Conservation (phyloP, 371 early-diverging fungal genomes). For the Mortierella sp. region DNA sequence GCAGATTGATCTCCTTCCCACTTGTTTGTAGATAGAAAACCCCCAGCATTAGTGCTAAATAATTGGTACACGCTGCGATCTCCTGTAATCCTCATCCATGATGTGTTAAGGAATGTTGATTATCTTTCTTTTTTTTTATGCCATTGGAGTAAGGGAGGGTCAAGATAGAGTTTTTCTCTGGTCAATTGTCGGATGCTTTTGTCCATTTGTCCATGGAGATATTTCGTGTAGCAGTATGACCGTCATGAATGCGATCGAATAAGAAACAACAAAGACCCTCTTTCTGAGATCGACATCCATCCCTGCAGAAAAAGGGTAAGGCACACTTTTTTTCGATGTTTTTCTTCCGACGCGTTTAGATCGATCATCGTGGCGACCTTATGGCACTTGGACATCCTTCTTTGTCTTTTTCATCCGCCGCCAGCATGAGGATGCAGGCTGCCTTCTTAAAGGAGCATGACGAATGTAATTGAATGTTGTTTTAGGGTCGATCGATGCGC, state of each 20-base stretch:
- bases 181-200: too few species aligned
- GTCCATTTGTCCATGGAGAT: background rate
- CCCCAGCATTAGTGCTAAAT: background rate
- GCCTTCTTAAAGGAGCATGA: background rate
- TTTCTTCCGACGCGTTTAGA: background rate
- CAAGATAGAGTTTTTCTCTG: background rate
- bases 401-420: too few species aligned
- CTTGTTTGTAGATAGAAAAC: background rate
- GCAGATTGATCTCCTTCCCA: slow-evolving; percentile 3
- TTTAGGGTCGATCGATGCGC: background rate
- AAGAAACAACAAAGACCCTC: background rate
- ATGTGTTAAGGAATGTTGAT: background rate
- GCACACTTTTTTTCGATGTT: too few species aligned
- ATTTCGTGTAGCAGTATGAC: background rate
- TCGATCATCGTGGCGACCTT: background rate
- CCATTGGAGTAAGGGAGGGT: background rate
- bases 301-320: too few species aligned
- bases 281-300: too few species aligned
- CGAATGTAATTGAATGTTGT: too few species aligned
- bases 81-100: background rate
- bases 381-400: background rate
- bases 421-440: background rate
- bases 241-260: background rate
- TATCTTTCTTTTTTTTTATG: background rate
- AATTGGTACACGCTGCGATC: background rate